phyloP scores from a whole-genome alignment of 768 basidiomycete genomes.

The Hypholoma fasciculare region DNA sequence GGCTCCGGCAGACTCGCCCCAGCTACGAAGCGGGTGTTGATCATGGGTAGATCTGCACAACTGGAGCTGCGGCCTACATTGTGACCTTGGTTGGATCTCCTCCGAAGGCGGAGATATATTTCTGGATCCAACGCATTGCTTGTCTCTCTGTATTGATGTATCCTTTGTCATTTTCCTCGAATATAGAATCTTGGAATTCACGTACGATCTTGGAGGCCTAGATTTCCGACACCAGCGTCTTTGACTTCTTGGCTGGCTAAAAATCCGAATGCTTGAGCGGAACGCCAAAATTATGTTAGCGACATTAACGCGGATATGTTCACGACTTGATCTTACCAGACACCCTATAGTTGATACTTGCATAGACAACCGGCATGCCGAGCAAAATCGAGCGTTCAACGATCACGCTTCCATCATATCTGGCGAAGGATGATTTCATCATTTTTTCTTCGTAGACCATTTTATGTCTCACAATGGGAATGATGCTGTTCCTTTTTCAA shows the following conservation, averaged over 20 bases:
- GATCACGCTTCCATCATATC: conserved; percentile 41
- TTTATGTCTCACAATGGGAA: conserved; percentile 1
- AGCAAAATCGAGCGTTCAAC: conserved; percentile 42
- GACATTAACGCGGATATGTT: background rate
- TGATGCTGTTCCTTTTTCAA: conserved; percentile 7
- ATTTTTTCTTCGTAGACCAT: conserved; percentile 7
- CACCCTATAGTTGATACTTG: conserved; percentile 50
- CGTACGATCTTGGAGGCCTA: conserved; percentile 67
- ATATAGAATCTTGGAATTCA: background rate
- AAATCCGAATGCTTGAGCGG: conserved; percentile 29
- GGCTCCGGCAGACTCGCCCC: conserved; percentile 50
- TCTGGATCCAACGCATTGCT: conserved; percentile 68
- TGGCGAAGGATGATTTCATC: conserved; percentile 6
- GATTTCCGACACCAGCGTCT: conserved; percentile 27
- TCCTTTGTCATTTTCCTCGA: background rate
- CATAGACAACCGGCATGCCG: conserved; percentile 43
- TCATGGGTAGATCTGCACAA: background rate
- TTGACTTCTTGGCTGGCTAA: conserved; percentile 21
- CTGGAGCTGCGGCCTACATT: conserved; percentile 32
- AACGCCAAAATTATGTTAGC: too few species aligned
- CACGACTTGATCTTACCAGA: conserved; percentile 3
- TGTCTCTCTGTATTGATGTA: conserved; percentile 41
- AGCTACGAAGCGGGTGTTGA: conserved; percentile 20
- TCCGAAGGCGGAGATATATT: conserved; percentile 62
- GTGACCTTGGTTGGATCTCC: conserved; percentile 65